Evolutionary conservation across 2,329 filamentous ascomycete species (phyloP), one percentile per base, ranked within the genome.

Genomic region (Arthrobotrys conoides): DNA sequence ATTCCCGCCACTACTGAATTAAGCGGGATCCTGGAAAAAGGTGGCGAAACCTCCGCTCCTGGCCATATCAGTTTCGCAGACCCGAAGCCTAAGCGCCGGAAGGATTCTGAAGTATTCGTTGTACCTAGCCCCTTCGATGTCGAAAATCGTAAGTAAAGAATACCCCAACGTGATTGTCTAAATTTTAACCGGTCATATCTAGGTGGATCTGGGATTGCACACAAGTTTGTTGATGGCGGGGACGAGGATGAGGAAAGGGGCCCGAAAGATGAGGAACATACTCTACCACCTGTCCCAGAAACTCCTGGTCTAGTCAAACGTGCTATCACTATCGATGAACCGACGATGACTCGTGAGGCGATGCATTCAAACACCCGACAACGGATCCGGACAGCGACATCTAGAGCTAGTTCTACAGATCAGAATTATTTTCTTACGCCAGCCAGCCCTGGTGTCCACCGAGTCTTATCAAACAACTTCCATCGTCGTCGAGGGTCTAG

Each of bases 261-360:
- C 3, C 63, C 61, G 20, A 69, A 57, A 16, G 66, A 64, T 22
- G 75, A 78, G n/a, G 75, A 72, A 24, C 67, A 77, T 0, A 33
- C 73, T 5, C 30, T 76, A 22, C 80, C 41, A 27, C 81, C 69
- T 57, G 71, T 76, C 49, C 55, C 68, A 14, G 76, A 80, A 81
- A 83, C 65, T 82, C 82, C 22, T 20, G 57, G 75, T 14, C 38
- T 53, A 24, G 59, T 80, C 18, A 75, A 61, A 16, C 76, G 68
- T 38, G 86, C 86, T 78, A 86, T 87, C 75, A 87, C 85, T 14
- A 86, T 87, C 76, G 86, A 87, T 48, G 86, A 87, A 71, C 86
- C 86, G 0, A 83, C 85, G 27, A 82, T 86, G 38, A 76, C 81
- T 5, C 75, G 53, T 24, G 41, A 69, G 36, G 68, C 67, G 18